A percentile compares a stretch with the other conserved stretches of the same genome.
These are phyloP conservation scores for Quercus mongolica DNA, from an alignment of 306 rosid genomes.

Conservation along the genomic window DNA sequence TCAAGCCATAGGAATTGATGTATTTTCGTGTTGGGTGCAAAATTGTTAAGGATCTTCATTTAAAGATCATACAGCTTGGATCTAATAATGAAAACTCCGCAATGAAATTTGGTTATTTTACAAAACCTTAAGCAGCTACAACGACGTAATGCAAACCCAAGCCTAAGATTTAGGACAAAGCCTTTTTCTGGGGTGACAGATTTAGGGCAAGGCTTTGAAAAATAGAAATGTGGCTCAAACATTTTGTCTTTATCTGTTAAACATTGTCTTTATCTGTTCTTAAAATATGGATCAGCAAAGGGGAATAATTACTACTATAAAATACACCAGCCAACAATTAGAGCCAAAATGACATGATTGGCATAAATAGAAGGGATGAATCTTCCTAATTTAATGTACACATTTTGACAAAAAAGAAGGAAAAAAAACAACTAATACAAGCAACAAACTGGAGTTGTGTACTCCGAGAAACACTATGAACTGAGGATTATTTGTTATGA, in stretches of 20 bases:
- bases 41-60: neutral
- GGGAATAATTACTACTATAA: neutral
- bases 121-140: neutral
- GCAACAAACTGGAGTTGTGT: constrained; percentile 4
- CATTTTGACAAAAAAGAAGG: neutral
- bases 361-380: constrained; percentile 23
- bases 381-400: constrained; percentile 29
- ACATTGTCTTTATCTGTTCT: neutral
- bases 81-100: neutral
- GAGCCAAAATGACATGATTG: constrained; percentile 8
- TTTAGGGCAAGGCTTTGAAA: neutral
- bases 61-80: neutral
- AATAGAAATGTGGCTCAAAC: neutral
- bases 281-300: neutral
- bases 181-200: neutral
- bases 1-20: too few species aligned
- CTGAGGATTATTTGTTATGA: constrained; percentile 31
- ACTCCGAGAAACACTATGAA: neutral
- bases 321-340: constrained; percentile 7
- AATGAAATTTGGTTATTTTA: neutral
- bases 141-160: neutral
- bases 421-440: constrained; percentile 1
- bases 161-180: neutral
- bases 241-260: neutral
- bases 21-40: too few species aligned